Conservation (phyloP, 208 protist genomes). For the Wallacemonas sp. region DNA sequence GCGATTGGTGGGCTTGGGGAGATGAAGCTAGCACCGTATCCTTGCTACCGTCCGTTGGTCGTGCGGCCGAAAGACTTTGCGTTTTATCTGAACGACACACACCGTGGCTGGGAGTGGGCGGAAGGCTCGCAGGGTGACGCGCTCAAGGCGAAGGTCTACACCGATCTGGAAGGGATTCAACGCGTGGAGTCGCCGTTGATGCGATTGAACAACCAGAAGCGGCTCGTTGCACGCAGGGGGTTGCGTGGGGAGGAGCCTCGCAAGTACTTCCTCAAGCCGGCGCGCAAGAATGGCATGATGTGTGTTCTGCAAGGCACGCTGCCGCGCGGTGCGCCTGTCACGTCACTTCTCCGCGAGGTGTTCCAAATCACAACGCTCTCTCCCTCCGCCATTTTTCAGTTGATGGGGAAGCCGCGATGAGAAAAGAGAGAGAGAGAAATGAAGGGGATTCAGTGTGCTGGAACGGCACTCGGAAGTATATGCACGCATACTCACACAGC, state of each 20-base stretch:
- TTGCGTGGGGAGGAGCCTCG: slow-evolving; percentile 61
- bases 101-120: slow-evolving; percentile 78
- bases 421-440: background rate
- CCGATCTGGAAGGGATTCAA: slow-evolving; percentile 74
- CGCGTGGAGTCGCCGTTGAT: slow-evolving; percentile 69
- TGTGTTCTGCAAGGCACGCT: slow-evolving; percentile 68
- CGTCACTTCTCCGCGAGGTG: slow-evolving; percentile 68
- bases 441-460: background rate
- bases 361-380: slow-evolving; percentile 76
- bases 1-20: slow-evolving; percentile 47
- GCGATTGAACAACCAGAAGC: slow-evolving; percentile 40
- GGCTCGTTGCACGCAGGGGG: slow-evolving; percentile 57
- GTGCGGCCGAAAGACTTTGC: slow-evolving; percentile 27
- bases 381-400: slow-evolving; percentile 52
- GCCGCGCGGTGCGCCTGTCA: slow-evolving; percentile 60
- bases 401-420: slow-evolving; percentile 17
- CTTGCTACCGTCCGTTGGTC: slow-evolving; percentile 64
- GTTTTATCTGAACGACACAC: slow-evolving; percentile 68
- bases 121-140: slow-evolving; percentile 26
- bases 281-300: slow-evolving; percentile 60
- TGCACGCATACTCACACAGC: background rate
- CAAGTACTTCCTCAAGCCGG: slow-evolving; percentile 70
- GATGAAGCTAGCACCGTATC: slow-evolving; percentile 53
- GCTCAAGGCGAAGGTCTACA: slow-evolving; percentile 51
- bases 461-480: background rate